Conservation (phyloP, 2,329 filamentous ascomycete species). For the Cercospora canescens region DNA sequence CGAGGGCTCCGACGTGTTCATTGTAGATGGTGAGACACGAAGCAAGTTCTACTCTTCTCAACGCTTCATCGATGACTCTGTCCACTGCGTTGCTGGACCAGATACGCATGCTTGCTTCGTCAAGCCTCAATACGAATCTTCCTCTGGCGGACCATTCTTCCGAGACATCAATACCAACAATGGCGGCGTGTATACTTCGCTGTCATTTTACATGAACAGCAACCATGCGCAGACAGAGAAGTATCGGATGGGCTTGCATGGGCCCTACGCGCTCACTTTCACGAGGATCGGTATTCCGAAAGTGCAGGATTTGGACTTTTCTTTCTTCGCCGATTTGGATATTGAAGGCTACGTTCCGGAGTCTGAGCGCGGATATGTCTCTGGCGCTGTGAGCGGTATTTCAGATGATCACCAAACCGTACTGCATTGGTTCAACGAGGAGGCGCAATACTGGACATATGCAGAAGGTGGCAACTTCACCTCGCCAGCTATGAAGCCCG, state of each 20-base stretch:
- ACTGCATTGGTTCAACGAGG: slow-evolving; percentile 64
- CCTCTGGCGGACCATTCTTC: slow-evolving; percentile 65
- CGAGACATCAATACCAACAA: slow-evolving; percentile 67
- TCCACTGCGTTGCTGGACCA: slow-evolving; percentile 60
- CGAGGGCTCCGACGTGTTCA: slow-evolving; percentile 55
- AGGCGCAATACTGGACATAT: slow-evolving; percentile 66
- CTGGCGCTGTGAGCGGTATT: slow-evolving; percentile 61
- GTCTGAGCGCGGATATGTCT: slow-evolving; percentile 59
- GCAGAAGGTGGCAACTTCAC: slow-evolving; percentile 59
- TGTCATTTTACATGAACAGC: slow-evolving; percentile 71
- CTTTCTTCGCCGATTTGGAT: slow-evolving; percentile 60
- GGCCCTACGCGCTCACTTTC: slow-evolving; percentile 65
- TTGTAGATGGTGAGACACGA: slow-evolving; percentile 62
- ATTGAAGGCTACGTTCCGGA: slow-evolving; percentile 60
- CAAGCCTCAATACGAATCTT: slow-evolving; percentile 59
- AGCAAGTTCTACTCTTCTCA: slow-evolving; percentile 71
- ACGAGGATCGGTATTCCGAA: slow-evolving; percentile 58
- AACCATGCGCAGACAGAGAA: slow-evolving; percentile 63
- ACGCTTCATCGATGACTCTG: slow-evolving; percentile 68
- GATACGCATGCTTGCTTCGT: slow-evolving; percentile 62
- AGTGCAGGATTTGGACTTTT: slow-evolving; percentile 48
- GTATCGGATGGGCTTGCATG: slow-evolving; percentile 64
- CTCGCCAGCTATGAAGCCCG: slow-evolving; percentile 66
- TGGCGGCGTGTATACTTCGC: slow-evolving; percentile 54
- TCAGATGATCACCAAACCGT: slow-evolving; percentile 55